A percentile compares a stretch with the other conserved stretches of the same genome.
Conservation (phyloP, 768 basidiomycete genomes). For the Lactarius trivialis region DNA sequence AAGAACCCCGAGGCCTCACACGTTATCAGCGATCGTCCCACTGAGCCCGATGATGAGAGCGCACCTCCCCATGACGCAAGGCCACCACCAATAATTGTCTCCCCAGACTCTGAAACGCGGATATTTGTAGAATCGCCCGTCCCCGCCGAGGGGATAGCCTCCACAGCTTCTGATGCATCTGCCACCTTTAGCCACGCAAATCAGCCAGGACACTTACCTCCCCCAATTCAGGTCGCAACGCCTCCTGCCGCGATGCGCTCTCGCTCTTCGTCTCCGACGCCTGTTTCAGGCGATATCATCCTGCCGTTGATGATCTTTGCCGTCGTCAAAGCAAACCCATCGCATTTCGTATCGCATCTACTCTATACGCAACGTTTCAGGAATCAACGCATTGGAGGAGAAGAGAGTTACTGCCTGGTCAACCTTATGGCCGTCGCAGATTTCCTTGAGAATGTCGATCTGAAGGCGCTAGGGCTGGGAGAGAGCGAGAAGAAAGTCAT, state of each 20-base stretch:
- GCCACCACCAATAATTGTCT: conserved; percentile 25
- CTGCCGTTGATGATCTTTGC: conserved; percentile 91
- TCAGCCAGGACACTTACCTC: background rate
- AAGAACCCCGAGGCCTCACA: conserved; percentile 29
- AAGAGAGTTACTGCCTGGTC: conserved; percentile 89
- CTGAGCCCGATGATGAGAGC: conserved; percentile 14
- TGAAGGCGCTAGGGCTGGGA: conserved; percentile 59
- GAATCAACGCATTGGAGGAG: conserved; percentile 58
- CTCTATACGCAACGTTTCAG: conserved; percentile 57
- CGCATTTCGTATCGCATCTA: conserved; percentile 67
- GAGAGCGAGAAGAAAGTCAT: conserved; percentile 50
- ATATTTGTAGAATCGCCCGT: conserved; percentile 10
- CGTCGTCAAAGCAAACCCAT: conserved; percentile 89
- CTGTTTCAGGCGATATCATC: conserved; percentile 81
- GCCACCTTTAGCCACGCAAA: background rate
- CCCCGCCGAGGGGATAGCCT: background rate
- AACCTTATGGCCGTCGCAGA: conserved; percentile 94
- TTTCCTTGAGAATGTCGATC: conserved; percentile 91
- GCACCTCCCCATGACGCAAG: conserved; percentile 5
- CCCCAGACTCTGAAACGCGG: conserved; percentile 22
- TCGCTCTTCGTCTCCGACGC: conserved; percentile 35
- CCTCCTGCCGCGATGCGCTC: conserved; percentile 17
- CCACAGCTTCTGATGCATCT: conserved; percentile 6
- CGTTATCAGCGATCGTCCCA: conserved; percentile 11
- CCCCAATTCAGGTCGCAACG: conserved; percentile 1